Evolutionary conservation across 148 eudicot species (phyloP), one percentile per base, ranked within the genome.

Genomic region (Vaccinium corymbosum): DNA sequence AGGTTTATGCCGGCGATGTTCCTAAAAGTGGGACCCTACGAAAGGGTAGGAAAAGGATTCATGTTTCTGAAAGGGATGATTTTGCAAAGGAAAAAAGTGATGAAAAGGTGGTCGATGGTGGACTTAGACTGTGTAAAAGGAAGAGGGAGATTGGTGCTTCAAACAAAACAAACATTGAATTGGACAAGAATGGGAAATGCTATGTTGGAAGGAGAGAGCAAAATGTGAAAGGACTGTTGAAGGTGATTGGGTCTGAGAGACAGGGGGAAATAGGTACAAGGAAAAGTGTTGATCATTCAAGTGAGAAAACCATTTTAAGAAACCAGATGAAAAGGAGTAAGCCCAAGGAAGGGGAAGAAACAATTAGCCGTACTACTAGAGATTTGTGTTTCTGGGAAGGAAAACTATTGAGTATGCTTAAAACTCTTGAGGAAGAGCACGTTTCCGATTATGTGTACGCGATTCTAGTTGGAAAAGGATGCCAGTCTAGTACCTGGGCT

Each of bases 401-500:
- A 46, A 89, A 89, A 85, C 93, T 97, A 72, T 85, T 89, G 7
- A 87, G 76, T 14, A 89, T 94, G 94, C 90, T 97, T 59, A 55
- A 64, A 48, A 85, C 84, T 51, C 68, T 59, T 56, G 85, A 90
- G 62, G 89, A 85, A 85, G 90, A 83, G 14, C 92, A 97, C 53
- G 38, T 19, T 19, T 17, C n/a, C 7, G 99, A 94, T 83, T 86
- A 94, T 14, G 94, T 97, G 5, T 97, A 94, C 90, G 91, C 91
- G 25, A 88, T 89, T 48, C 87, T 87, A 16, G 71, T 84, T 15
- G 98, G 97, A 85, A 92, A 79, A 87, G 85, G 90, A 77, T 88
- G 88, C 81, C 92, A 98, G 98, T 97, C 98, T n/a, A 89, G 91
- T 70, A 97, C 99, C 5, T 83, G 85, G 85, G 98, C 96, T 25